Evolutionary conservation across 1,139 yeast genomes (phyloP).

Genomic region (Yamadazyma sp.): DNA sequence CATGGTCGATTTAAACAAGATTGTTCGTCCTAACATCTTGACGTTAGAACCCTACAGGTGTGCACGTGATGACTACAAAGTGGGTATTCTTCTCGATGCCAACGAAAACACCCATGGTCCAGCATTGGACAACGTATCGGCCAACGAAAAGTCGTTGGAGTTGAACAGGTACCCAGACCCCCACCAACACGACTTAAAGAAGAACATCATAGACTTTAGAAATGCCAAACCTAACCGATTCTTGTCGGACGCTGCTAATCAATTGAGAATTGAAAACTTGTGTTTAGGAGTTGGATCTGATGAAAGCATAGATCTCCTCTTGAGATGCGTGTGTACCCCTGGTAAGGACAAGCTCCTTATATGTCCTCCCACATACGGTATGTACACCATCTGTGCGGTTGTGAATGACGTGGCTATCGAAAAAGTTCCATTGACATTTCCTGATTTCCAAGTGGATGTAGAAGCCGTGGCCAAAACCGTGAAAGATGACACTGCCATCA

Average conservation of each 20-base stretch:
- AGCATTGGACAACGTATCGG: conserved; percentile 41
- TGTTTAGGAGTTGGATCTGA: conserved; percentile 98
- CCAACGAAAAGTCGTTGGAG: conserved; percentile 37
- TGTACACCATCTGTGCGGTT: conserved; percentile 89
- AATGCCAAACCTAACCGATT: conserved; percentile 44
- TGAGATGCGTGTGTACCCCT: conserved; percentile 84
- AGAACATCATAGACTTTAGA: conserved; percentile 69
- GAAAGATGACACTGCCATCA: conserved; percentile 58
- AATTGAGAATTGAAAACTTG: conserved; percentile 63
- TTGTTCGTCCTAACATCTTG: conserved; percentile 83
- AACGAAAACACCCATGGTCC: conserved; percentile 97
- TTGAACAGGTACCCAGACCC: conserved; percentile 96
- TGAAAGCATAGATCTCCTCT: conserved; percentile 87
- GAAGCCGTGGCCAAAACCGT: conserved; percentile 55
- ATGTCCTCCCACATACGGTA: conserved; percentile 97
- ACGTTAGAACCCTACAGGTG: conserved; percentile 87
- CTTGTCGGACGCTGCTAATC: conserved; percentile 18
- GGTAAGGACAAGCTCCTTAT: conserved; percentile 76
- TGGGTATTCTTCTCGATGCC: conserved; percentile 87
- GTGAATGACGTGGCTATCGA: conserved; percentile 83
- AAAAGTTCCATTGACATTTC: conserved; percentile 59
- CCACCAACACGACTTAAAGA: conserved; percentile 79
- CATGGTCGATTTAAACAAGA: conserved; percentile 42
- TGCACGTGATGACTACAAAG: conserved; percentile 90
- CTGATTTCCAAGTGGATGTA: conserved; percentile 65